Percentiles rank a stretch among this genome's conserved stretches.
These are phyloP conservation scores for Ampelocalamus luodianensis DNA, from an alignment of 176 grass and related monocot genomes.

Conservation along the genomic window DNA sequence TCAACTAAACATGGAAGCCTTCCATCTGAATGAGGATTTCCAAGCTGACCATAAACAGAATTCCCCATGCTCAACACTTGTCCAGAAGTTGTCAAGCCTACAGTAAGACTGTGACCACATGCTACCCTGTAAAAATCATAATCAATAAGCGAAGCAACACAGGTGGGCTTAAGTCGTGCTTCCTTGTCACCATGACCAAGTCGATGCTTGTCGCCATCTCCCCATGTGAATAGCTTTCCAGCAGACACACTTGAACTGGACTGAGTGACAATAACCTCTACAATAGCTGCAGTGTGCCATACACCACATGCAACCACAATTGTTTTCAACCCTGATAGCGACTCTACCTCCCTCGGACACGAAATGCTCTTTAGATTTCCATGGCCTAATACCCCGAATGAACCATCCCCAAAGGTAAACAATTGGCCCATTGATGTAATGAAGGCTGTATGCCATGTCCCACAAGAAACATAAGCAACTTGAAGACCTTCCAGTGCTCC, in stretches of 20 bases:
- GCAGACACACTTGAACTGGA: conserved; percentile 61
- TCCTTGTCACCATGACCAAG: conserved; percentile 95
- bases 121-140: conserved; percentile 84
- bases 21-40: conserved; percentile 86
- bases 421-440: conserved; percentile 81
- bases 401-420: conserved; percentile 96
- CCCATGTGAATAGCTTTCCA: conserved; percentile 98
- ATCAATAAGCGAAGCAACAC: conserved; percentile 87
- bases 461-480: conserved; percentile 84
- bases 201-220: conserved; percentile 94
- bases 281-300: conserved; percentile 91
- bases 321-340: conserved; percentile 79
- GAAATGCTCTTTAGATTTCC: conserved; percentile 66
- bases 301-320: conserved; percentile 88
- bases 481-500: conserved; percentile 79
- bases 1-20: conserved; percentile 74
- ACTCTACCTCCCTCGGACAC: conserved; percentile 80
- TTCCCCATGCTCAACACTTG: conserved; percentile 87
- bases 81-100: conserved; percentile 85
- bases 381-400: conserved; percentile 93
- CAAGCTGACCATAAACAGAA: conserved; percentile 92
- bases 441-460: conserved; percentile 93
- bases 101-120: conserved; percentile 89
- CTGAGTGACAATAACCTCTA: conserved; percentile 76
- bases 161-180: conserved; percentile 83